Evolutionary conservation across 208 protist species (phyloP).

Genomic region (Acanthamoeba quina): DNA sequence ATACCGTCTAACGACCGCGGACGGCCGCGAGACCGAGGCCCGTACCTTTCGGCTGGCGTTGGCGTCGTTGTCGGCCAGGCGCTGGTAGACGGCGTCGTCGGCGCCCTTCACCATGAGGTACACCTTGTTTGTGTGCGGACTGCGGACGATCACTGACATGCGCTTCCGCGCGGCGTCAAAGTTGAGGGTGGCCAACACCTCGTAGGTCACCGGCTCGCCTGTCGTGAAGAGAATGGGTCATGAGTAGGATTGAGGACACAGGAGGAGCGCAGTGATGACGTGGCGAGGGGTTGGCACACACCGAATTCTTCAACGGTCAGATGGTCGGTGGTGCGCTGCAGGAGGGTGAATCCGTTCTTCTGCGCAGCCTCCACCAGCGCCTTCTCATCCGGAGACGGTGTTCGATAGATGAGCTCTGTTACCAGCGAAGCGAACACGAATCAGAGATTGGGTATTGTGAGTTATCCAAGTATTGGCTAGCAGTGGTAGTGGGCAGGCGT

Average conservation of each 20-base stretch:
- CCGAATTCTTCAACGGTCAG: constrained; percentile 14
- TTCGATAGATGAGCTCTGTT: constrained; percentile 90
- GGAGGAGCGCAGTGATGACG: neutral
- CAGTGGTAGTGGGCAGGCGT: neutral
- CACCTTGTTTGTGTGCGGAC: neutral
- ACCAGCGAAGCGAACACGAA: neutral
- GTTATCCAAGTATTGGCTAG: neutral
- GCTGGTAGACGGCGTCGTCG: constrained; percentile 12
- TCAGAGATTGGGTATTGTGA: neutral
- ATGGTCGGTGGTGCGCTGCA: constrained; percentile 20
- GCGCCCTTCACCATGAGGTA: constrained; percentile 29
- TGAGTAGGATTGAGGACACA: neutral
- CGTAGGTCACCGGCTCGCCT: neutral
- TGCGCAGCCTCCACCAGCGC: constrained; percentile 93
- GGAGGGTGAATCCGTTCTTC: constrained; percentile 81
- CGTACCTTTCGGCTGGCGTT: neutral
- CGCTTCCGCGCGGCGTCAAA: constrained; percentile 33
- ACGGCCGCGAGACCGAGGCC: neutral
- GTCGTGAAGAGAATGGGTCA: neutral
- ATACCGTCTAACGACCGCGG: neutral
- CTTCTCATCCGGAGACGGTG: constrained; percentile 95
- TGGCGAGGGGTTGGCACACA: neutral
- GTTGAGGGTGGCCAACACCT: neutral
- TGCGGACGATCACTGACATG: constrained; percentile 85
- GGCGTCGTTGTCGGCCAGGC: neutral